Base-by-base conservation (phyloP, 2,329 filamentous ascomycete genomes). In the Westerdykella sp. region DNA sequence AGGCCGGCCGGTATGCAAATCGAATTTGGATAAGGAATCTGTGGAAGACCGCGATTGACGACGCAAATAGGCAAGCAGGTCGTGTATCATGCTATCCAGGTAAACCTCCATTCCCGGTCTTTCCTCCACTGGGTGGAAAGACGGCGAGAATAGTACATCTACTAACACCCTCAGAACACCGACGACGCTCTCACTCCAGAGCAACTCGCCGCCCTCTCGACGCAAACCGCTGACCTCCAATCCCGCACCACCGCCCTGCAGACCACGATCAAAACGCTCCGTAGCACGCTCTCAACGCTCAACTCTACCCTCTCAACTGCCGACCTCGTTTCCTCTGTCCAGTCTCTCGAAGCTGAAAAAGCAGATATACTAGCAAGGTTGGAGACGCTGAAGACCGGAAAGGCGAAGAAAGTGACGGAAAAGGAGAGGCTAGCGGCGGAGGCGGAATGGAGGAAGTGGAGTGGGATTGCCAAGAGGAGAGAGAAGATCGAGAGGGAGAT, bases 1-100 rank as follows among this genome's bases (percentile, higher is more conserved):
- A 75, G 75, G 39, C 65, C 70, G 32, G 71, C 78, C 32, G 77
- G 76, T 77, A 54, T 49, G 61, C 42, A 21, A 21, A 15, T 41
- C 31, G 7, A 38, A 31, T 11, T 32, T 43, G 12, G 6, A 23
- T 36, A 25, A 14, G 23, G 34, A 45, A 28, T 9, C 3, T 9
- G 25, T 28, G 40, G 41, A 35, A 12, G 25, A 5, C 3, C 25
- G 11, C 25, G 7, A 12, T 12, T 28, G 25, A 4, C 9, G 4
- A 12, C 9, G 25, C 7, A 28, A 6, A 1, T 47, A 78, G 79
- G 79, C 15, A 83, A 82, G 63, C 79, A 82, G 54, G 69, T 73
- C 32, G 78, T 83, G 46, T 83, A 82, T 57, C 79, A 83, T 60
- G 69, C 73, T 30, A 50, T 70, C 6, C 72, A 74, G 59, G 72